Evolutionary conservation across 495 filamentous ascomycete species (phyloP).

Genomic region (Neurospora hispaniola): DNA sequence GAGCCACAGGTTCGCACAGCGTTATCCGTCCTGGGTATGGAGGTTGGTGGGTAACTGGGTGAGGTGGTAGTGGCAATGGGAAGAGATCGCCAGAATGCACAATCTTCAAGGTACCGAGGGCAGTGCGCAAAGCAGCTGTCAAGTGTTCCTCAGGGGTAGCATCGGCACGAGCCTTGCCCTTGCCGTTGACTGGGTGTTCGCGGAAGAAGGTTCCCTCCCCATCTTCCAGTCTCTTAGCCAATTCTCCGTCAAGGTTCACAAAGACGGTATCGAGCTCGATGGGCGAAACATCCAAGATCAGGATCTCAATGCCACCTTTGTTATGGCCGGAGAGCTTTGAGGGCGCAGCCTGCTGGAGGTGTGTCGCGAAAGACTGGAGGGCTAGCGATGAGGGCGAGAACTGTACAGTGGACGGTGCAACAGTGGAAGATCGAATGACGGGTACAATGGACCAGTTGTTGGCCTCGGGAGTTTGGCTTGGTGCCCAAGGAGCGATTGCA

Average conservation of each 20-base stretch:
- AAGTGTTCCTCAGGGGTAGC: constrained; percentile 53
- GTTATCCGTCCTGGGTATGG: constrained; percentile 74
- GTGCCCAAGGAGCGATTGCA: constrained; percentile 73
- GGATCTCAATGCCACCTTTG: constrained; percentile 61
- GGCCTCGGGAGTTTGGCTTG: constrained; percentile 51
- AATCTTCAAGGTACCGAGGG: constrained; percentile 57
- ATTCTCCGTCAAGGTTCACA: constrained; percentile 72
- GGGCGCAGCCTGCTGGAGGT: constrained; percentile 47
- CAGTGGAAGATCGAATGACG: constrained; percentile 48
- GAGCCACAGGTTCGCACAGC: constrained; percentile 66
- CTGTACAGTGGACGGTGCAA: constrained; percentile 64
- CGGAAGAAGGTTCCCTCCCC: constrained; percentile 47
- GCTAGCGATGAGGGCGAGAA: constrained; percentile 74
- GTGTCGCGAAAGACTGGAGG: constrained; percentile 62
- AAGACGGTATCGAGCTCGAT: constrained; percentile 73
- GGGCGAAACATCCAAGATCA: constrained; percentile 69
- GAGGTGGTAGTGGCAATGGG: constrained; percentile 70
- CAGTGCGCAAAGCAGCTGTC: constrained; percentile 66
- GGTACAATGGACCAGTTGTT: constrained; percentile 78
- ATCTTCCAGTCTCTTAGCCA: constrained; percentile 45
- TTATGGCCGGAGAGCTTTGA: constrained; percentile 52
- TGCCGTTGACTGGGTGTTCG: constrained; percentile 29
- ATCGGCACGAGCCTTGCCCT: constrained; percentile 17
- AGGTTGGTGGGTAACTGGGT: constrained; percentile 78
- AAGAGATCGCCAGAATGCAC: constrained; percentile 79